Evolutionary conservation across 2,329 filamentous ascomycete species (phyloP), one percentile per base, ranked within the genome.

Genomic region (Sphaerostilbella broomeana): DNA sequence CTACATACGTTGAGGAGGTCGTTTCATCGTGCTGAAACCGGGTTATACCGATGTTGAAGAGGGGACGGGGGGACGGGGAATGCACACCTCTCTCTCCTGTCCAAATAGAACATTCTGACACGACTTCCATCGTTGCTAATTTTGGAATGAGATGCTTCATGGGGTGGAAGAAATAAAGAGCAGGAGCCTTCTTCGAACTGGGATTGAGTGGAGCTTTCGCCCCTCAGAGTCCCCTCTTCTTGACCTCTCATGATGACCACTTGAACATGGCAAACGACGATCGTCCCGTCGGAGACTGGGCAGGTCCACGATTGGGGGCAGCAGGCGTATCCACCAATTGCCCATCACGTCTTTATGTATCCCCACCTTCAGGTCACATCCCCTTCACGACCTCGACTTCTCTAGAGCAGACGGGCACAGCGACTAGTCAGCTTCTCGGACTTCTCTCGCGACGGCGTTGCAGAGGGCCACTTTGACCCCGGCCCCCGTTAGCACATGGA

Each of bases 391-490:
- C 28, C 29, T 13, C 28, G 25, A 35, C 20, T 46, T 39, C 30
- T 24, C 34, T 17, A 25, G 25, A 31, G 25, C 18, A 17, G 20
- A 27, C 21, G 32, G 38, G 32, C 27, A 16, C 18, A 38, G 4
- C 17, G n/a, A 37, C 59, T 50, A 67, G 41, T 59, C 61, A 47
- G 67, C 54, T 33, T 66, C 59, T 43, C 63, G 63, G 19, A 75
- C 65, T 52, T 77, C 69, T 47, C 60, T 70, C 26, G 75, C 74
- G 25, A 75, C 62, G 10, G 76, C 77, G 57, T 79, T 76, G 55
- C 76, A 94, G 48, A 97, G 68, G 52, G 94, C 89, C 19, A 97
- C 90, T 50, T 73, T 77, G 26, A 97, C 75, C 3, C 92, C 90
- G 1, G 89, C 88, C 1, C 83, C 81, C 6, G 81, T 83, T 38